Conservation (phyloP, 768 basidiomycete species). For the Kwoniella sp. region DNA sequence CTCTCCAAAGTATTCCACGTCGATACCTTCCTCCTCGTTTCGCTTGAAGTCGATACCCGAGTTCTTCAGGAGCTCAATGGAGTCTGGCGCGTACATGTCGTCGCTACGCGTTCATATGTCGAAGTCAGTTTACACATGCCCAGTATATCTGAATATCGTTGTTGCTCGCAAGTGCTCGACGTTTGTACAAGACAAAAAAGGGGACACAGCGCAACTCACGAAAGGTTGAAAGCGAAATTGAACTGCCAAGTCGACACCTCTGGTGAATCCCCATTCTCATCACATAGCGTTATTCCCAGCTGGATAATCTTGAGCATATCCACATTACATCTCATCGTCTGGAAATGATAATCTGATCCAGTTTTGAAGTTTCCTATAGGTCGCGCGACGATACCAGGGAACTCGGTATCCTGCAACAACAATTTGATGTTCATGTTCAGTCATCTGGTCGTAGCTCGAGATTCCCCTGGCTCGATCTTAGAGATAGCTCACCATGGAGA, state of each 20-base stretch:
- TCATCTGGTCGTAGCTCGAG: too few species aligned
- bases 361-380: slow-evolving; percentile 96
- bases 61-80: slow-evolving; percentile 89
- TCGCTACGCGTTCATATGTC: slow-evolving; percentile 66
- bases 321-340: slow-evolving; percentile 99
- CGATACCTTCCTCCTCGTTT: slow-evolving; percentile 87
- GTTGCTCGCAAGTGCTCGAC: too few species aligned
- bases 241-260: slow-evolving; percentile 98
- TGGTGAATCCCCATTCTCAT: slow-evolving; percentile 89
- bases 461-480: too few species aligned
- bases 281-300: slow-evolving; percentile 89
- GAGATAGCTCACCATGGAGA: slow-evolving; percentile 79
- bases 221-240: slow-evolving; percentile 90
- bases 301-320: slow-evolving; percentile 97
- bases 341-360: slow-evolving; percentile 97
- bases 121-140: too few species aligned
- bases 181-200: too few species aligned
- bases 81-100: slow-evolving; percentile 98
- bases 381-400: slow-evolving; percentile 95
- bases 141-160: not conserved
- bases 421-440: too few species aligned
- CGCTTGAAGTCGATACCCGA: slow-evolving; percentile 94
- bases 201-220: too few species aligned
- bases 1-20: slow-evolving; percentile 93
- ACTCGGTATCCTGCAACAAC: slow-evolving; percentile 99